Conservation (phyloP, 306 rosid genomes). For the Fragaria vesca region DNA sequence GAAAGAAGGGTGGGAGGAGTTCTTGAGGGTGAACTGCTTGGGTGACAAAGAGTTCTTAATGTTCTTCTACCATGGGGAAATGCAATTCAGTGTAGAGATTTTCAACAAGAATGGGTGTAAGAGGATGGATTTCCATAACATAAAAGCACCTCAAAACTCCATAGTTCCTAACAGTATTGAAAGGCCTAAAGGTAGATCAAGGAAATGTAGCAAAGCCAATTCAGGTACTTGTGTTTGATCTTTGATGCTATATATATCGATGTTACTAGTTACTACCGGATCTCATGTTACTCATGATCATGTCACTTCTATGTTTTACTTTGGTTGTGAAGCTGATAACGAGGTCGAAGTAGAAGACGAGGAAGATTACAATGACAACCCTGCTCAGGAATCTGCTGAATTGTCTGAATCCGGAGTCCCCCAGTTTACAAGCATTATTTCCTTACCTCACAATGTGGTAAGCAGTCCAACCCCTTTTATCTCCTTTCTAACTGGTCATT, state of each 20-base stretch:
- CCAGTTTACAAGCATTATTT: neutral
- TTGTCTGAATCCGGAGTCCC: conserved; percentile 8
- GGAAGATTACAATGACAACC: neutral
- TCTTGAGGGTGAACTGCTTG: conserved; percentile 11
- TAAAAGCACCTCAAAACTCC: neutral
- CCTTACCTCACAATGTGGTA: neutral
- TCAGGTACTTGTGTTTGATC: conserved; percentile 1
- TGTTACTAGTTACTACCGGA: neutral
- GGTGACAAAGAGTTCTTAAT: conserved; percentile 8
- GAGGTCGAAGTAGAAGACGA: neutral
- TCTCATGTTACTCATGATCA: neutral
- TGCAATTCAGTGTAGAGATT: conserved; percentile 9
- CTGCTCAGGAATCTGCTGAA: neutral
- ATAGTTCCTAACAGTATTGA: neutral
- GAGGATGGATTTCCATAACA: neutral
- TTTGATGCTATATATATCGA: neutral
- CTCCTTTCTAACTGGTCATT: neutral
- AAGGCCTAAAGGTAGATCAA: conserved; percentile 11
- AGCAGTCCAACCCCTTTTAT: neutral
- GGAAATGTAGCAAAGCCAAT: neutral
- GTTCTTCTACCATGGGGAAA: conserved; percentile 8
- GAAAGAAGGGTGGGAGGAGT: conserved; percentile 18
- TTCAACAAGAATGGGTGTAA: conserved; percentile 5
- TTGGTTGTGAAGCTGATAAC: neutral
- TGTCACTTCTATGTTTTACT: neutral